Percentiles rank a stretch among this genome's conserved stretches.
These are phyloP conservation scores for Curvularia lunata DNA, from an alignment of 2,329 filamentous ascomycete species.

Conservation along the genomic window DNA sequence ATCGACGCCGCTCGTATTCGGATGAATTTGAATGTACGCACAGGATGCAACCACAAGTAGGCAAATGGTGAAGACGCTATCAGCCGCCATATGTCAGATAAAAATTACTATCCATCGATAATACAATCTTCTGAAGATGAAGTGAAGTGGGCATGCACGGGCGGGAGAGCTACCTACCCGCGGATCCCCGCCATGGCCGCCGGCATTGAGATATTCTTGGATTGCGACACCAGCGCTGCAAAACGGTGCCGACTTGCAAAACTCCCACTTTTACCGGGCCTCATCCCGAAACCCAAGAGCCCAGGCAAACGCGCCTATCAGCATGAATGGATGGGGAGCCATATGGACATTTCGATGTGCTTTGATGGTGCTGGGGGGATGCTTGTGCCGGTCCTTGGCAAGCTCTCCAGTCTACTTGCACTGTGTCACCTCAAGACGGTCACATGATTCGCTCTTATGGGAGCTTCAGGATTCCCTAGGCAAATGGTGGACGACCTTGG, in stretches of 20 bases:
- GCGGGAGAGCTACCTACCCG: constrained; percentile 17
- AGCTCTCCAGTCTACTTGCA: constrained; percentile 1
- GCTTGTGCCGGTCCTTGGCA: constrained; percentile 2
- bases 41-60: not conserved
- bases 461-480: not conserved
- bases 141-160: constrained; percentile 31
- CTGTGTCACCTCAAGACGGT: not conserved
- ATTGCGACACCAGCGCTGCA: constrained; percentile 19
- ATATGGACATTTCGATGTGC: constrained; percentile 9
- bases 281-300: constrained; percentile 27
- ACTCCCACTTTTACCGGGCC: constrained; percentile 20
- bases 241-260: constrained; percentile 28
- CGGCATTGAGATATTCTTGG: constrained; percentile 30
- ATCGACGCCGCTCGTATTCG: constrained; percentile 2
- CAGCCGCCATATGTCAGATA: not conserved
- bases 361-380: not conserved
- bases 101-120: constrained; percentile 8
- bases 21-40: constrained; percentile 6
- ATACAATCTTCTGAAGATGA: constrained; percentile 20
- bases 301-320: constrained; percentile 9
- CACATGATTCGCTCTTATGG: constrained; percentile 12
- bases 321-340: constrained; percentile 33
- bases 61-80: constrained; percentile 2
- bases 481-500: not conserved
- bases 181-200: constrained; percentile 24